phyloP scores from a whole-genome alignment of 108 stramenopile species.

The Pinguiococcus pyrenoidosus region DNA sequence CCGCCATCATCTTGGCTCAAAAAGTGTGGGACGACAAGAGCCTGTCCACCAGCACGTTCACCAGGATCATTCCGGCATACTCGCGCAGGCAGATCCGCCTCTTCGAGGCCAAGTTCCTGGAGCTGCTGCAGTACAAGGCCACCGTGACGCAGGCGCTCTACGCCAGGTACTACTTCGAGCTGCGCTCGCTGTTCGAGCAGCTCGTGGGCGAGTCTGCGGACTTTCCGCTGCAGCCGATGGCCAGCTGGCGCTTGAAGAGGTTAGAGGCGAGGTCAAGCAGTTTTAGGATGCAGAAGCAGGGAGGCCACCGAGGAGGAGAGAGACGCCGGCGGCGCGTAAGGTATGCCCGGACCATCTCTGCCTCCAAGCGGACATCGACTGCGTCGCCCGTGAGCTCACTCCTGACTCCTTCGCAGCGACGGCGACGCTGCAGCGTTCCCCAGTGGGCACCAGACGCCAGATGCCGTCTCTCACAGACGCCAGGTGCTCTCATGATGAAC shows the following conservation, averaged over 20 bases:
- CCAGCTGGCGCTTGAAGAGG: background rate
- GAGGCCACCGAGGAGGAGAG: too few relatives aligned
- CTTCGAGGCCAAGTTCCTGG: conserved; percentile 15
- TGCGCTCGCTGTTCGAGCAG: conserved; percentile 10
- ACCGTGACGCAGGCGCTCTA: conserved; percentile 12
- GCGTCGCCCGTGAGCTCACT: too few relatives aligned
- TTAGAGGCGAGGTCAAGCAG: background rate
- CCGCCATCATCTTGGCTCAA: conserved; percentile 11
- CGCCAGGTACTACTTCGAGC: conserved; percentile 25
- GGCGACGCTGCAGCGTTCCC: too few relatives aligned
- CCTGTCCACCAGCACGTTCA: conserved; percentile 1
- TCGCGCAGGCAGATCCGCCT: background rate
- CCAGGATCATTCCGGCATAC: background rate
- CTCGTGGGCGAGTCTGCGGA: background rate
- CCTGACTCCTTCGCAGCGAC: too few relatives aligned
- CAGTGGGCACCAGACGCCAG: too few relatives aligned
- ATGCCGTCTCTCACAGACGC: too few relatives aligned
- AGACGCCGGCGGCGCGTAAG: too few relatives aligned
- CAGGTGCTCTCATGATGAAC: too few relatives aligned
- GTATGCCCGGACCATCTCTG: too few relatives aligned
- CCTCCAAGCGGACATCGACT: too few relatives aligned
- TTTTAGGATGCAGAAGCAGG: background rate
- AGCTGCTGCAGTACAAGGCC: conserved; percentile 10
- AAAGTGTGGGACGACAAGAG: conserved; percentile 27
- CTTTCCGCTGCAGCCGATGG: conserved; percentile 2